Conservation (phyloP, 164 flowering plant species). For the Vitis labrusca region DNA sequence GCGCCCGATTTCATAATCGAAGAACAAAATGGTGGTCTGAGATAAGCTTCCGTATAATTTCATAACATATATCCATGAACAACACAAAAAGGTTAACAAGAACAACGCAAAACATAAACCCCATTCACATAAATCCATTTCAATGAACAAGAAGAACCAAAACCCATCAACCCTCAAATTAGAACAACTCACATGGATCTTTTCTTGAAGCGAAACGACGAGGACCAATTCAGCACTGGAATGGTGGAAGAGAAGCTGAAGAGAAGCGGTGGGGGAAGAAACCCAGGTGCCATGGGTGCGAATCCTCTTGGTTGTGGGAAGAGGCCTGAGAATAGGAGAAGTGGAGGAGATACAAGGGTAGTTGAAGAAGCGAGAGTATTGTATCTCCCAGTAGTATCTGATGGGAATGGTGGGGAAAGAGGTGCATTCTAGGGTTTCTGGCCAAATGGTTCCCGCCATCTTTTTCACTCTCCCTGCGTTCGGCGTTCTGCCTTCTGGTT, state of each 20-base stretch:
- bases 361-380: slow-evolving; percentile 32
- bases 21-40: too few species aligned
- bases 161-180: too few species aligned
- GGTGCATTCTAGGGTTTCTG: not conserved
- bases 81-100: too few species aligned
- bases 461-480: not conserved
- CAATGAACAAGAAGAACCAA: too few species aligned
- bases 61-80: too few species aligned
- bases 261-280: slow-evolving; percentile 19
- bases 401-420: slow-evolving; percentile 5
- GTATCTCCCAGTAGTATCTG: slow-evolving; percentile 22
- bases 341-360: slow-evolving; percentile 12
- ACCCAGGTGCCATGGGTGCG: slow-evolving; percentile 26
- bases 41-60: too few species aligned
- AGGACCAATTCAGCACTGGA: slow-evolving; percentile 13
- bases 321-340: slow-evolving; percentile 14
- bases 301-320: slow-evolving; percentile 2
- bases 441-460: slow-evolving; percentile 9
- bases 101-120: not conserved
- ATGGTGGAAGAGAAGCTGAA: slow-evolving; percentile 13
- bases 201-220: slow-evolving; percentile 16
- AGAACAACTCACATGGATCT: slow-evolving; percentile 16
- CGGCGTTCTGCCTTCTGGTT: not conserved
- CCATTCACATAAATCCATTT: not conserved
- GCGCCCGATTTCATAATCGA: too few species aligned